phyloP scores from a whole-genome alignment of 257 asterid species.

The Apocynum venetum region DNA sequence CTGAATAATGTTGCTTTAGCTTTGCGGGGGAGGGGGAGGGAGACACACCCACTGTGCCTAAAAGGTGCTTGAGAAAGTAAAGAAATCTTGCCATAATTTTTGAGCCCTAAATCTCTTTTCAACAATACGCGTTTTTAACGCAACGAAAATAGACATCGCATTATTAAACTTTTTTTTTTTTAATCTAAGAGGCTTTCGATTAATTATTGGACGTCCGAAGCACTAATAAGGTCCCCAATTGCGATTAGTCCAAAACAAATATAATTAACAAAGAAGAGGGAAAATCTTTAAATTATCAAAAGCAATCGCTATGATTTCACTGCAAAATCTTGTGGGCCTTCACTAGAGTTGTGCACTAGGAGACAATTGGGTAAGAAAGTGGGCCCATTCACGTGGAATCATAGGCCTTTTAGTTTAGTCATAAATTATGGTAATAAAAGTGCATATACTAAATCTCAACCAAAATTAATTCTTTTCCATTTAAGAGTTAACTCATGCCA shows the following conservation, averaged over 20 bases:
- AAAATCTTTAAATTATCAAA: constrained; percentile 24
- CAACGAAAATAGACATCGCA: not conserved
- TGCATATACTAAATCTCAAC: not conserved
- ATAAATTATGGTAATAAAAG: constrained; percentile 27
- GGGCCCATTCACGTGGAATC: constrained; percentile 58
- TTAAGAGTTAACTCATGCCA: not conserved
- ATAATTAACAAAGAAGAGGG: not conserved
- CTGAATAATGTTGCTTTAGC: not conserved
- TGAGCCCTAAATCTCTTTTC: not conserved
- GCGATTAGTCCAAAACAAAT: not conserved
- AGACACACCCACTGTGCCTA: not conserved
- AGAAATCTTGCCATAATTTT: not conserved
- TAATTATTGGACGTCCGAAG: no score
- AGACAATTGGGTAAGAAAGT: constrained; percentile 40
- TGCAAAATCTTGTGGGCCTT: constrained; percentile 37
- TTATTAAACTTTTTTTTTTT: not conserved
- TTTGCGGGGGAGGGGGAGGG: no score
- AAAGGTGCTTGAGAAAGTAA: not conserved
- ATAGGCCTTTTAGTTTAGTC: constrained; percentile 31
- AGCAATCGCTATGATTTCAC: constrained; percentile 32
- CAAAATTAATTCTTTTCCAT: not conserved
- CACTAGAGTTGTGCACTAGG: constrained; percentile 23
- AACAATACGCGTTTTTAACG: not conserved
- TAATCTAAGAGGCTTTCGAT: no score
- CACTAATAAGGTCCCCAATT: not conserved